Base-by-base conservation (phyloP, 176 grass and related monocot genomes). In the Thinopyrum elongatum region DNA sequence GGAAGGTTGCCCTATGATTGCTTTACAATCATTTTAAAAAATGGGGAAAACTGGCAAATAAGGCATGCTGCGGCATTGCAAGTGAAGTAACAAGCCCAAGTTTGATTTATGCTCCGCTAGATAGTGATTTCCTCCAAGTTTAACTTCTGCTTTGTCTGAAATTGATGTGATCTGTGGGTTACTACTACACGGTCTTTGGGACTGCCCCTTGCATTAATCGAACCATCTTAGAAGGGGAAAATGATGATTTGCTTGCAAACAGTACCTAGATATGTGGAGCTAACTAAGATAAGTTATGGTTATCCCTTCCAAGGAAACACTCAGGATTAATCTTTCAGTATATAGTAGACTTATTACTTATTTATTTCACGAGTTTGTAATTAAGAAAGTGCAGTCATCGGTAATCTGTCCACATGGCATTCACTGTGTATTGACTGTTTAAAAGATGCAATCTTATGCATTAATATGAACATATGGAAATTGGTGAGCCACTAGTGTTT, bases 1-100 rank as follows among this genome's bases (percentile, higher is more conserved):
- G 93, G 89, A 92, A 95, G 91, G 93, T 57, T 83, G 53, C 10
- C 51, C 60, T 53, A 42, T 36, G 57, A 17, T 62, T 80, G 14
- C 29, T 82, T 65, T 41, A 4, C n/a, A 81, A 72, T 13, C 12
- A 70, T 25, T 57, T n/a, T n/a, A n/a, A 35, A 42, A 66, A 35
- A 17, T 42, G 44, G 53, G 11, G 65, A n/a, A 67, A 27, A 8
- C 16, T 34, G 15, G 15, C 30, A 34, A 38, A 22, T 70, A 38
- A 22, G 19, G 10, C 33, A 22, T 70, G 33, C 22, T 70, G 2
- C 36, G 33, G 13, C 8, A n/a, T 42, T 23, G n/a, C n/a, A n/a
- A n/a, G 60, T 6, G 28, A 73, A 65, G 33, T 63, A 74, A 14
- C 44, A 17, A 38, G 68, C 22, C 41, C 42, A 73, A 13, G 13